These are phyloP conservation scores for Nitzschia palea DNA, from an alignment of 108 stramenopile species.

Conservation along the genomic window DNA sequence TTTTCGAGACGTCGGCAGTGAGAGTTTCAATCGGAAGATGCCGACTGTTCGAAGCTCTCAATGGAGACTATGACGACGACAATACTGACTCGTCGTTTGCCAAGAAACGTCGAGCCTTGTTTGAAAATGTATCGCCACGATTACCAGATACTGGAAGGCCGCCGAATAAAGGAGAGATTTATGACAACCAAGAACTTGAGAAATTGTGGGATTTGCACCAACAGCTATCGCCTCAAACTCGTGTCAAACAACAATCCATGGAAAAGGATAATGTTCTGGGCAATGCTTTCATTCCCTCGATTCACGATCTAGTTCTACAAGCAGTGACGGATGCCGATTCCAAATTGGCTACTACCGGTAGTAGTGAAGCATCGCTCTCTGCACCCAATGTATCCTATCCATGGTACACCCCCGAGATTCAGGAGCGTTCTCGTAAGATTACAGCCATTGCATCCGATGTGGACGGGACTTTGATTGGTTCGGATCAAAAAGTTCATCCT, in stretches of 20 bases:
- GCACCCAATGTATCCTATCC: not conserved
- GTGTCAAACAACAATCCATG: not conserved
- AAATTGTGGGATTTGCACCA: conserved; percentile 57
- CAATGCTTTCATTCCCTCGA: conserved; percentile 15
- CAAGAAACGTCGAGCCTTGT: not conserved
- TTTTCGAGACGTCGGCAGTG: too few relatives aligned
- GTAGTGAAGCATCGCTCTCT: conserved; percentile 8
- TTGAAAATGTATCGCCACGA: not conserved
- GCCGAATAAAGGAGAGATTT: conserved; percentile 62
- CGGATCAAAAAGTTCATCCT: conserved; percentile 68
- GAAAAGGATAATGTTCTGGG: conserved; percentile 18
- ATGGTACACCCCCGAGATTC: conserved; percentile 13
- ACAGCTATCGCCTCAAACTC: conserved; percentile 30
- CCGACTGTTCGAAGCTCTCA: too few relatives aligned
- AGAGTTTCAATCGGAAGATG: too few relatives aligned
- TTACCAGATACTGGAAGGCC: conserved; percentile 2
- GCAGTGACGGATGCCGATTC: conserved; percentile 33
- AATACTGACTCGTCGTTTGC: too few relatives aligned
- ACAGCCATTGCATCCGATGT: conserved; percentile 85
- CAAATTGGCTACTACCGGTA: not conserved
- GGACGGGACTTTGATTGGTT: conserved; percentile 81
- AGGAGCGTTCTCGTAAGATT: conserved; percentile 25
- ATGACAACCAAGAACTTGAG: conserved; percentile 68
- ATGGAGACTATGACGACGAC: too few relatives aligned
- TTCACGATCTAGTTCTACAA: conserved; percentile 71